Percentiles rank a stretch among this genome's conserved stretches.
These are phyloP conservation scores for Coemansia javaensis DNA, from an alignment of 192 early-diverging fungal species.

Conservation along the genomic window DNA sequence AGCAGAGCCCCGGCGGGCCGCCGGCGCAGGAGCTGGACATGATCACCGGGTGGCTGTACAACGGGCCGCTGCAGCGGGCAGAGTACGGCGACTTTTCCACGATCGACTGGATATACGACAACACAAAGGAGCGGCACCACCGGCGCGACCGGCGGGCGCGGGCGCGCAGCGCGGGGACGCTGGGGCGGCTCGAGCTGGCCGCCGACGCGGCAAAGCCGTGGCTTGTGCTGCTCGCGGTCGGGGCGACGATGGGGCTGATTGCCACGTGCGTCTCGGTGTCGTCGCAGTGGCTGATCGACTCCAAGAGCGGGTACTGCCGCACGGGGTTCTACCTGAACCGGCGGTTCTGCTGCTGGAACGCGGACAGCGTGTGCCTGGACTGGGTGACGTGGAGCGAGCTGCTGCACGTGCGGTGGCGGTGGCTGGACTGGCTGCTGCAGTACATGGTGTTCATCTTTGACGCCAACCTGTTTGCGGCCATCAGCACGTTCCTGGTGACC, in stretches of 20 bases:
- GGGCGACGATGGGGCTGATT: constrained; percentile 36
- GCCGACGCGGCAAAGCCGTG: constrained; percentile 33
- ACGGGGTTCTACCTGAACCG: constrained; percentile 72
- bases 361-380: constrained; percentile 56
- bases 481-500: constrained; percentile 72
- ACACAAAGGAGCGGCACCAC: constrained; percentile 33
- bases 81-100: constrained; percentile 52
- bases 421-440: constrained; percentile 45
- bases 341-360: constrained; percentile 80
- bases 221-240: constrained; percentile 36
- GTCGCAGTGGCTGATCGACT: constrained; percentile 76
- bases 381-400: constrained; percentile 59
- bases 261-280: constrained; percentile 43
- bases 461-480: constrained; percentile 60
- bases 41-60: constrained; percentile 50
- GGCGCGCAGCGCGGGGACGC: constrained; percentile 3
- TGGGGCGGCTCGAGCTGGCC: constrained; percentile 16
- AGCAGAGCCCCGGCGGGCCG: no score
- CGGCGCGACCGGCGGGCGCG: constrained; percentile 17
- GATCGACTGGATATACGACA: constrained; percentile 54
- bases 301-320: constrained; percentile 79
- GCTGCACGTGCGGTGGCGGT: constrained; percentile 35
- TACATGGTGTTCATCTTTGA: constrained; percentile 31
- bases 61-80: constrained; percentile 44
- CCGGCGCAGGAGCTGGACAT: constrained; percentile 31